Conservation (phyloP, 129 eudicot species). For the Deinandra increscens region DNA sequence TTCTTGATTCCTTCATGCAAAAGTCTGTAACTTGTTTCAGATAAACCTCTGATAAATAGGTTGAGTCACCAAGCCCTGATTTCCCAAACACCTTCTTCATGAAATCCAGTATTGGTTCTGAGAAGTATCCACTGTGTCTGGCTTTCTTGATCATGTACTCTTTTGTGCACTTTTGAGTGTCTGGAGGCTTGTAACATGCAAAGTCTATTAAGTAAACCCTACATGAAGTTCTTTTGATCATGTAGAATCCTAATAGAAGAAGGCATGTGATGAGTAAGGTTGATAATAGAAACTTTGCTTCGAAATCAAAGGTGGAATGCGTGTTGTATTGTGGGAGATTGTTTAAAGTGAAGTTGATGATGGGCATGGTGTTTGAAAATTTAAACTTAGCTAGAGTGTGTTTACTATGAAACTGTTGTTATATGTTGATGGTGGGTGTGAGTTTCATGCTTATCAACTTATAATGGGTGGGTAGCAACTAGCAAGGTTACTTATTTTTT, state of each 20-base stretch:
- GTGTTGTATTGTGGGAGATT: background rate
- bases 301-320: slow-evolving; percentile 15
- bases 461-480: slow-evolving; percentile 19
- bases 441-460: slow-evolving; percentile 17
- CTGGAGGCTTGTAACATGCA: slow-evolving; percentile 56
- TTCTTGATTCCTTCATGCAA: slow-evolving; percentile 36
- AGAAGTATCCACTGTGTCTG: slow-evolving; percentile 18
- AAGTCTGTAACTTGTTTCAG: slow-evolving; percentile 15
- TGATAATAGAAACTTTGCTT: slow-evolving; percentile 15
- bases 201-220: slow-evolving; percentile 45
- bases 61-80: slow-evolving; percentile 53
- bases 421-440: background rate
- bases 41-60: slow-evolving; percentile 44
- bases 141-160: slow-evolving; percentile 25
- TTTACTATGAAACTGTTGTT: background rate
- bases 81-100: slow-evolving; percentile 33
- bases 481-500: too few relatives aligned
- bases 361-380: slow-evolving; percentile 16
- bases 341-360: slow-evolving; percentile 15
- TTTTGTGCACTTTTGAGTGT: slow-evolving; percentile 34
- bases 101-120: slow-evolving; percentile 39
- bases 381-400: slow-evolving; percentile 10
- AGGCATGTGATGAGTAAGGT: slow-evolving; percentile 13
- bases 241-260: slow-evolving; percentile 17
- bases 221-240: slow-evolving; percentile 16